Evolutionary conservation across 805 yeast species (phyloP), one percentile per base, ranked within the genome.

Genomic region (Yarrowia sp.): DNA sequence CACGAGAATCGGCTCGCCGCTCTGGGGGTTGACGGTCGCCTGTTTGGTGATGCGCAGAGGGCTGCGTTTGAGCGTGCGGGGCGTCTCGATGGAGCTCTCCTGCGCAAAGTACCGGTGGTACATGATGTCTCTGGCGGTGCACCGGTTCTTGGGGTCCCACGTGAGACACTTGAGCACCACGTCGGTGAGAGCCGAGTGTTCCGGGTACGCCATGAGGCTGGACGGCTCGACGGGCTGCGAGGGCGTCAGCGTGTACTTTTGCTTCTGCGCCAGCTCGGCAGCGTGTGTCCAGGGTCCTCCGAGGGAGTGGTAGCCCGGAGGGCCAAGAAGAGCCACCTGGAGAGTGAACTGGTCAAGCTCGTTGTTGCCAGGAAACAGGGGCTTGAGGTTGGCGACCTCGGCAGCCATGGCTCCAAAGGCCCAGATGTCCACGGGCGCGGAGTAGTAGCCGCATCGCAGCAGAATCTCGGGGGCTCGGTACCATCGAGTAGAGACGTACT

Each of bases 401-500:
- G 96, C 94, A 76, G 93, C 91, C 13, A 93, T 89, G 34, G 92
- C 85, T 1, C 97, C 98, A 8, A 91, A 88, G 0, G 98, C 94
- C 98, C 98, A 94, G 13, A 91, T 80, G 77, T 94, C 98, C 9
- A 94, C 85, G 0, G 92, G 91, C 2, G 86, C 87, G 0, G 95
- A 86, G 74, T 94, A 94, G 70, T 91, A 84, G 15, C 69, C 66
- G 19, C 71, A 53, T 15, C 70, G 71, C 33, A 77, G 70, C 17
- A 94, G 79, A 66, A 94, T 80, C 75, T 94, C 99, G 0, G 99
- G 99, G 0, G 98, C 93, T 67, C 98, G 81, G 77, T 94, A 94
- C 99, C 99, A 94, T 70, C 98, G 81, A 1, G 98, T 94, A 1
- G 96, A 97, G 19, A 94, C 98, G 75, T 93, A 94, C 1, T 92